A percentile compares a stretch with the other conserved stretches of the same genome.
Evolutionary conservation across 163 green algal genomes (phyloP).

Genomic region (Scenedesmus sp.): DNA sequence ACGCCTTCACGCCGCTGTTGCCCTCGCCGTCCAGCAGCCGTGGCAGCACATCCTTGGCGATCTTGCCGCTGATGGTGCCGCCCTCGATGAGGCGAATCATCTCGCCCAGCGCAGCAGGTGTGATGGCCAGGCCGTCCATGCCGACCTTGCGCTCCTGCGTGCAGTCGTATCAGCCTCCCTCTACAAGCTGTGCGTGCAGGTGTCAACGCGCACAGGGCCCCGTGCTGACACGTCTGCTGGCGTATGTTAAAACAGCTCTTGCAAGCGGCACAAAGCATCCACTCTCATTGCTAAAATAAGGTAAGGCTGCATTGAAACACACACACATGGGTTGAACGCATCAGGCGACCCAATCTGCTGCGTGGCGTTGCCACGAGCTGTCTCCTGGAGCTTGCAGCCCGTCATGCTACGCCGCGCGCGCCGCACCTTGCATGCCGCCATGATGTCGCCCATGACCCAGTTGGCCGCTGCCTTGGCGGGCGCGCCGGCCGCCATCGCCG

Average conservation of each 20-base stretch:
- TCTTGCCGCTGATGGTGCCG: slow-evolving; percentile 95
- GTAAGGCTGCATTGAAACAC: too few relatives aligned
- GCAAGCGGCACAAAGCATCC: too few relatives aligned
- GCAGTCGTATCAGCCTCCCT: too few relatives aligned
- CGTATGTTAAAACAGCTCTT: too few relatives aligned
- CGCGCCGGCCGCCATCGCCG: slow-evolving; percentile 80
- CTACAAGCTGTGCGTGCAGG: too few relatives aligned
- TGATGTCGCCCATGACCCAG: slow-evolving; percentile 98
- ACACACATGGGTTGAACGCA: too few relatives aligned
- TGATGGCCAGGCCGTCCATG: slow-evolving; percentile 78
- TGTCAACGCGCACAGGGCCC: too few relatives aligned
- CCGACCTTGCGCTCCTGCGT: slow-evolving; percentile 69
- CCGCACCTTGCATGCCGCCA: slow-evolving; percentile 86
- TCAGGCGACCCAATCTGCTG: too few relatives aligned
- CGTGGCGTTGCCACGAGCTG: too few relatives aligned
- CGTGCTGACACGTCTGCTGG: too few relatives aligned
- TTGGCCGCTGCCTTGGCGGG: slow-evolving; percentile 90
- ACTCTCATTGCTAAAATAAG: too few relatives aligned
- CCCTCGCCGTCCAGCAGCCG: slow-evolving; percentile 82
- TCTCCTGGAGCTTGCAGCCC: too few relatives aligned
- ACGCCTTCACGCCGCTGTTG: slow-evolving; percentile 67
- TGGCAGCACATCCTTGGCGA: slow-evolving; percentile 95
- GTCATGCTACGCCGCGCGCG: neutral
- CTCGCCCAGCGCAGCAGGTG: slow-evolving; percentile 75
- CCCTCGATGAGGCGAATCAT: slow-evolving; percentile 93